Conservation (phyloP, 805 yeast species). For the Metschnikowia amazonensis region DNA sequence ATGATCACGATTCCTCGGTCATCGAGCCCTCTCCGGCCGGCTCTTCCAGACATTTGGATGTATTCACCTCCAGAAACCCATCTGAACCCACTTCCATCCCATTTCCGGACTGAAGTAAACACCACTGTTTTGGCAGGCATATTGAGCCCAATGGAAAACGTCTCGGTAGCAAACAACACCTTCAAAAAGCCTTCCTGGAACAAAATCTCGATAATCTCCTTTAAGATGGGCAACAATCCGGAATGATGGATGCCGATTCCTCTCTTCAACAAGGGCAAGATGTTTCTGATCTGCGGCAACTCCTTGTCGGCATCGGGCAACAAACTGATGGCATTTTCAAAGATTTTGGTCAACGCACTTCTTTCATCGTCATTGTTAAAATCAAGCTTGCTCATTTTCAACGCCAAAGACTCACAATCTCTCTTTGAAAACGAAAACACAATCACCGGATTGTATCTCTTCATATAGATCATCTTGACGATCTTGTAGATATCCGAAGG, state of each 20-base stretch:
- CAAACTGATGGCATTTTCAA: conserved; percentile 81
- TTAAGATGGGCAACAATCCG: conserved; percentile 87
- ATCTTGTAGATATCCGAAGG: conserved; percentile 90
- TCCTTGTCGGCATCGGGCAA: conserved; percentile 89
- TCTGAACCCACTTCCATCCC: conserved; percentile 97
- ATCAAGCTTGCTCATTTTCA: conserved; percentile 93
- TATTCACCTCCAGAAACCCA: conserved; percentile 99
- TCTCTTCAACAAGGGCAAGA: conserved; percentile 81
- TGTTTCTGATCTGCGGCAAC: conserved; percentile 90
- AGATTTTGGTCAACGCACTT: conserved; percentile 83
- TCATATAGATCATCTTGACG: conserved; percentile 96
- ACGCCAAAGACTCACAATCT: conserved; percentile 91
- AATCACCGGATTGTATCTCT: conserved; percentile 95
- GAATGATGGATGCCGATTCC: conserved; percentile 99
- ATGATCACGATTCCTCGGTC: conserved; percentile 98
- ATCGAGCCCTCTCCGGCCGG: conserved; percentile 99
- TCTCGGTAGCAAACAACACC: conserved; percentile 95
- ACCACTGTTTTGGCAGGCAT: conserved; percentile 99
- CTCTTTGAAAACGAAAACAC: conserved; percentile 97
- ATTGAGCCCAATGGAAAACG: conserved; percentile 95
- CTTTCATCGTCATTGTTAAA: conserved; percentile 93
- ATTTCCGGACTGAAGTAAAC: conserved; percentile 93
- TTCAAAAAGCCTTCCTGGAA: conserved; percentile 96
- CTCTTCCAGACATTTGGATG: conserved; percentile 99
- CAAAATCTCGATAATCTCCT: conserved; percentile 91